Evolutionary conservation across 2,329 filamentous ascomycete genomes (phyloP).

Genomic region (Ophiostoma australiae): DNA sequence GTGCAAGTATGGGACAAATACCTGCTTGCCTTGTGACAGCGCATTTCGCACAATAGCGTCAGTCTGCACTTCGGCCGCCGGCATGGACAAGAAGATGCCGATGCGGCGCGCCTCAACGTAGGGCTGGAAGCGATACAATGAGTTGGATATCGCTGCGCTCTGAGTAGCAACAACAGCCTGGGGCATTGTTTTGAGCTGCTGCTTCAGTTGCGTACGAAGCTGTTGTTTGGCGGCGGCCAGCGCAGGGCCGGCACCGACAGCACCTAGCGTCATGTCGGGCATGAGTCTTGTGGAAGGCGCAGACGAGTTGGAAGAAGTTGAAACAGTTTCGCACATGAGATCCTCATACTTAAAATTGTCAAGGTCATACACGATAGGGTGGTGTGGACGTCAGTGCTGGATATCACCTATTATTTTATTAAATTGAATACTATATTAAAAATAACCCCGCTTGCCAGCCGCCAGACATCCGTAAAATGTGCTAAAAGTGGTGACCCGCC

Average conservation of each 20-base stretch:
- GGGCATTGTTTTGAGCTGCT: conserved; percentile 56
- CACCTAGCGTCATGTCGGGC: conserved; percentile 3
- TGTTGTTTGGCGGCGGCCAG: conserved; percentile 69
- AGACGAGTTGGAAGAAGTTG: neutral
- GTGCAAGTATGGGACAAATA: conserved; percentile 89
- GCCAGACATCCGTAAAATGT: neutral
- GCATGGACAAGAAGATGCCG: conserved; percentile 92
- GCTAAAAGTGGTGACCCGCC: neutral
- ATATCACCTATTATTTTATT: neutral
- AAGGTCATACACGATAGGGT: neutral
- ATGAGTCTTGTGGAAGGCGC: neutral
- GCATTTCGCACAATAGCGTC: conserved; percentile 76
- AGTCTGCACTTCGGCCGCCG: conserved; percentile 78
- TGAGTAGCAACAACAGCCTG: conserved; percentile 60
- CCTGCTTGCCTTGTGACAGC: conserved; percentile 68
- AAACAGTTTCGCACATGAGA: neutral
- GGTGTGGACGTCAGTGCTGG: neutral
- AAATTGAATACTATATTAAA: neutral
- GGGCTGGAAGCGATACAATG: conserved; percentile 62
- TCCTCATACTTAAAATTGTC: neutral
- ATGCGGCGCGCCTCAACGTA: conserved; percentile 71
- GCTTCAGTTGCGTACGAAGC: conserved; percentile 65
- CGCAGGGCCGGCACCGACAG: conserved; percentile 31
- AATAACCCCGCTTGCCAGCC: neutral
- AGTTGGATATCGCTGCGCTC: conserved; percentile 61